A percentile compares a stretch with the other conserved stretches of the same genome.
Evolutionary conservation across 805 yeast genomes (phyloP).

Genomic region (Candida broadrunensis): DNA sequence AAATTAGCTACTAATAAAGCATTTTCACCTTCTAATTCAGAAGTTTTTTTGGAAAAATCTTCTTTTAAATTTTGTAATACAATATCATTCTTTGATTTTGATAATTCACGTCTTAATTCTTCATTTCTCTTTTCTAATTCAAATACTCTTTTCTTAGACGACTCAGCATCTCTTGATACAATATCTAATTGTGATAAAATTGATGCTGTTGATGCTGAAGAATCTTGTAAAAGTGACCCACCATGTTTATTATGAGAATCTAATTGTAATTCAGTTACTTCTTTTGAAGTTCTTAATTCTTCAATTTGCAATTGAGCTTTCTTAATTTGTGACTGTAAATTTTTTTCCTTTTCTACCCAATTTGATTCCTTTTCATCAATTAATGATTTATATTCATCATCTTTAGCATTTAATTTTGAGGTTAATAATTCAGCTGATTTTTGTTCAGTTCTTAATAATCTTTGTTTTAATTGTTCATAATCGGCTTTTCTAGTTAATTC

Average conservation of each 20-base stretch:
- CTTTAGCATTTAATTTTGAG: constrained; percentile 62
- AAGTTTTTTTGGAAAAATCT: constrained; percentile 42
- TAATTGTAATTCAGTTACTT: constrained; percentile 60
- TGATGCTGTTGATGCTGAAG: constrained; percentile 22
- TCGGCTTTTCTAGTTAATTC: constrained; percentile 67
- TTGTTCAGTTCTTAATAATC: constrained; percentile 59
- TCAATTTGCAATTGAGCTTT: constrained; percentile 55
- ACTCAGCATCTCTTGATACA: constrained; percentile 71
- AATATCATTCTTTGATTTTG: constrained; percentile 49
- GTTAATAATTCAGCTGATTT: constrained; percentile 54
- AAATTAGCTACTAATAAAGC: constrained; percentile 57
- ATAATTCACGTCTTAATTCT: constrained; percentile 63
- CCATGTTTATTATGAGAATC: constrained; percentile 46
- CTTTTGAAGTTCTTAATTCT: constrained; percentile 62
- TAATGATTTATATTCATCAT: constrained; percentile 63
- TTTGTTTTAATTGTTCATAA: constrained; percentile 69
- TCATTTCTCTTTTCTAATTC: constrained; percentile 79
- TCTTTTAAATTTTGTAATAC: constrained; percentile 38
- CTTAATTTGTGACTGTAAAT: constrained; percentile 47
- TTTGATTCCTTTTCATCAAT: constrained; percentile 72
- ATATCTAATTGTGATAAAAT: constrained; percentile 57
- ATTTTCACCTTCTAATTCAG: constrained; percentile 68
- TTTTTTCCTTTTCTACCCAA: constrained; percentile 60
- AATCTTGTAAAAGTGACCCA: constrained; percentile 23
- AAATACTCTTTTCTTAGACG: constrained; percentile 60